Base-by-base conservation (phyloP, 2,329 filamentous ascomycete species). In the Aphanocladium album region DNA sequence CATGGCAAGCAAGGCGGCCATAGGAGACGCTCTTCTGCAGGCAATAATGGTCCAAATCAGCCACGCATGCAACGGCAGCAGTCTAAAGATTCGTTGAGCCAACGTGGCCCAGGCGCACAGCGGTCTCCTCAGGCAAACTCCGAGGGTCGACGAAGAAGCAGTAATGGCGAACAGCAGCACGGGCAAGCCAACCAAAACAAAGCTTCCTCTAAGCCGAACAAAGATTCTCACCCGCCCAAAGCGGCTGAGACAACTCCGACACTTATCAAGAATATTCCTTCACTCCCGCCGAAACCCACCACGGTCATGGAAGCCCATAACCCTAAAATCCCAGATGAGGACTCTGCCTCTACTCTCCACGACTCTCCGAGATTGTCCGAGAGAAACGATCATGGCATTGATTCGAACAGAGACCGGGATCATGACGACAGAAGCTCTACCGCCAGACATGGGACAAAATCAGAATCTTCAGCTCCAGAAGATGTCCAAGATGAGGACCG, bases 261-360 rank as follows among this genome's bases (percentile, higher is more conserved):
- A 9, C 17, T 56, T 0, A 19, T n/a, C 2, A 39, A 54, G 11
- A 43, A 25, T 35, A 30, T 49, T 17, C 57, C 57, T 3, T 60
- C 57, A 21, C 50, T 60, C 16, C 57, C 57, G 27, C 57, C 57
- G 1, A 60, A 60, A 33, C 57, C 57, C n/a, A 37, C 6, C 17
- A 47, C 41, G 17, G 43, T 43, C 2, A 27, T 41, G 12, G 57
- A 53, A 39, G 39, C 49, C 21, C 35, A 43, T 30, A 9, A 50
- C 17, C 17, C 23, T 16, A 50, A 49, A 17, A 8, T 30, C 2
- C 5, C 41, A 35, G 25, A 41, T 41, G 39, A 39, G 2, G 14
- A 19, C n/a, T 11, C 25, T n/a, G 30, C 8, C 3, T 9, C n/a
- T 14, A 27, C 33, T 5, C 8, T n/a, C 8, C 2, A 35, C 19